Evolutionary conservation across 2,329 filamentous ascomycete species (phyloP), one percentile per base, ranked within the genome.

Genomic region (Ophiostoma angusticollis): DNA sequence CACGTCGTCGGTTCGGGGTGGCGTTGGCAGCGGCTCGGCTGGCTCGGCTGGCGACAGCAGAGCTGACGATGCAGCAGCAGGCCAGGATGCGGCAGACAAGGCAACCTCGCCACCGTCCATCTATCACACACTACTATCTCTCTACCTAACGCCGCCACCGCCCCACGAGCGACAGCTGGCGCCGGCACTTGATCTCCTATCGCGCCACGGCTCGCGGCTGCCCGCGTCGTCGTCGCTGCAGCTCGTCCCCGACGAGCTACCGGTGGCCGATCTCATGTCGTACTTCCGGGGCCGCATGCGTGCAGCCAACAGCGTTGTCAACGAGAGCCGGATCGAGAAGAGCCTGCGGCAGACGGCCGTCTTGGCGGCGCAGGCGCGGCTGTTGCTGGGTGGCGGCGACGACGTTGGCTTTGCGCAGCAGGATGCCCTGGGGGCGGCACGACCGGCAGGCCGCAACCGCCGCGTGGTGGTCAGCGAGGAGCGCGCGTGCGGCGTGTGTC

Each of bases 201-300:
- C 83, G 31, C 84, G 84, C 50, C 91, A 98, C 54, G 91, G 91
- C 34, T 85, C 89, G 9, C 81, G 91, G 9, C 73, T 98, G 6
- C 89, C 93, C 0, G 86, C 91, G 0, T 75, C 78, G 5, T 89
- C 84, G 24, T 93, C 89, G 0, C 68, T 98, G 7, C 77, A 81
- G 16, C 70, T 98, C 17, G 87, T 98, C 31, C 91, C 91, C 0
- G 73, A 84, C 43, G 67, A 74, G 4, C 72, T 96, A 7, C 80
- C 85, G 0, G 75, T 96, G 7, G 66, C 71, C 27, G 74, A 91
- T 41, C 72, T 98, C 0, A 83, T 87, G 52, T 80, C 80, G 12
- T 98, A 98, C 60, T 96, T 98, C 67, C 76, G 79, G 27, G 86
- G 87, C 9, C 79, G 89, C 17, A 94, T 96, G 51, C 78, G 91